Evolutionary conservation across 345 rosid species (phyloP).

Genomic region (Gynandropsis gynandra): DNA sequence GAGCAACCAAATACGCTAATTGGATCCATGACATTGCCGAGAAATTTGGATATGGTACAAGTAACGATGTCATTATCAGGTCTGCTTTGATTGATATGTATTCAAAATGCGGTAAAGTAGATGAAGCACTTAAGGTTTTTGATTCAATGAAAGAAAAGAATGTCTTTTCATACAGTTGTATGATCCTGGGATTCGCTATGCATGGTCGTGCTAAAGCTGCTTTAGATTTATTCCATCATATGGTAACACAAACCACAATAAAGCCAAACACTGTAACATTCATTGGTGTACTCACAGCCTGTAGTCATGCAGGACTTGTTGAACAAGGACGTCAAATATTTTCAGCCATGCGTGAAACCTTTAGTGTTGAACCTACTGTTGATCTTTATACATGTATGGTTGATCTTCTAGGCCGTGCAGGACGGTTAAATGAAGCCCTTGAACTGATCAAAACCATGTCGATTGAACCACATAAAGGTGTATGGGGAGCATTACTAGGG

Average conservation of each 20-base stretch:
- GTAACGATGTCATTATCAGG: conserved; percentile 48
- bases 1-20: conserved; percentile 46
- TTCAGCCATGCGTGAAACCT: conserved; percentile 45
- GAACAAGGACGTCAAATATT: conserved; percentile 55
- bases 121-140: conserved; percentile 55
- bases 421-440: conserved; percentile 59
- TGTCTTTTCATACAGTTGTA: conserved; percentile 70
- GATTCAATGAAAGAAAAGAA: conserved; percentile 46
- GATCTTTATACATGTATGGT: conserved; percentile 77
- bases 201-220: conserved; percentile 69
- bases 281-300: conserved; percentile 73
- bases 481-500: conserved; percentile 92
- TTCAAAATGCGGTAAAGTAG: conserved; percentile 69
- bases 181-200: conserved; percentile 73
- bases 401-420: conserved; percentile 77
- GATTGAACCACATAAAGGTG: conserved; percentile 47
- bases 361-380: conserved; percentile 45
- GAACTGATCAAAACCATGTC: conserved; percentile 53
- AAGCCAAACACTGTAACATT: conserved; percentile 72
- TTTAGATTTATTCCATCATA: conserved; percentile 47
- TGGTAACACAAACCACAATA: conserved; percentile 40
- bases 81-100: conserved; percentile 81
- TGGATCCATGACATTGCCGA: conserved; percentile 39
- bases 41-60: conserved; percentile 31
- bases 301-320: conserved; percentile 55